Percentiles rank a stretch among this genome's conserved stretches.
These are phyloP conservation scores for Suillus clintonianus DNA, from an alignment of 768 basidiomycete species.

Conservation along the genomic window DNA sequence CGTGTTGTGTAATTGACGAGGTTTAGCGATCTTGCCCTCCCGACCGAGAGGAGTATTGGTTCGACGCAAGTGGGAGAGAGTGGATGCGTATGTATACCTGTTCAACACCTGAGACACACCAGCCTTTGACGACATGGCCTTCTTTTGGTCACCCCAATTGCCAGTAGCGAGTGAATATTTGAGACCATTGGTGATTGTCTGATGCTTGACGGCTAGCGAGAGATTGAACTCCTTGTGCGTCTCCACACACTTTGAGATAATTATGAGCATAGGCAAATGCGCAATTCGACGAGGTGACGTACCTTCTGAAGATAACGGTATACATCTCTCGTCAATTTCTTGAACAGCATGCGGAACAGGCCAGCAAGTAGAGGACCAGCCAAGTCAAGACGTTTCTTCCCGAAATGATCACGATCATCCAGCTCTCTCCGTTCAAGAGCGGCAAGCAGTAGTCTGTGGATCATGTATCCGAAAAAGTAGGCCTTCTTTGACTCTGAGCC, in stretches of 20 bases:
- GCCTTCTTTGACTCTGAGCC: conserved; percentile 98
- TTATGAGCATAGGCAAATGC: conserved; percentile 2
- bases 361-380: conserved; percentile 97
- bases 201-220: conserved; percentile 89
- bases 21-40: conserved; percentile 99
- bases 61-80: conserved; percentile 94
- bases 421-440: conserved; percentile 93
- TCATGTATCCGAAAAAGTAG: conserved; percentile 99
- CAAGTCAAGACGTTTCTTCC: conserved; percentile 95
- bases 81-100: conserved; percentile 98
- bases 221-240: conserved; percentile 94
- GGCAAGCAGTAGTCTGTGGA: conserved; percentile 91
- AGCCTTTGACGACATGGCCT: conserved; percentile 96
- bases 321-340: conserved; percentile 95
- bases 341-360: conserved; percentile 96
- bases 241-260: conserved; percentile 79
- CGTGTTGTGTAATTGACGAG: conserved; percentile 97
- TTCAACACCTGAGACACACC: conserved; percentile 99
- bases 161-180: conserved; percentile 98
- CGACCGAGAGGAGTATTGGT: conserved; percentile 98
- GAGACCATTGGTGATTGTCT: conserved; percentile 96
- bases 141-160: conserved; percentile 99
- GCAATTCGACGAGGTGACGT: conserved; percentile 8
- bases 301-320: conserved; percentile 98
- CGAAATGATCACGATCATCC: conserved; percentile 99